Percentiles rank a stretch among this genome's conserved stretches.
phyloP scores from a whole-genome alignment of 1,284 basidiomycete species.

The Phenoliferia sp. region DNA sequence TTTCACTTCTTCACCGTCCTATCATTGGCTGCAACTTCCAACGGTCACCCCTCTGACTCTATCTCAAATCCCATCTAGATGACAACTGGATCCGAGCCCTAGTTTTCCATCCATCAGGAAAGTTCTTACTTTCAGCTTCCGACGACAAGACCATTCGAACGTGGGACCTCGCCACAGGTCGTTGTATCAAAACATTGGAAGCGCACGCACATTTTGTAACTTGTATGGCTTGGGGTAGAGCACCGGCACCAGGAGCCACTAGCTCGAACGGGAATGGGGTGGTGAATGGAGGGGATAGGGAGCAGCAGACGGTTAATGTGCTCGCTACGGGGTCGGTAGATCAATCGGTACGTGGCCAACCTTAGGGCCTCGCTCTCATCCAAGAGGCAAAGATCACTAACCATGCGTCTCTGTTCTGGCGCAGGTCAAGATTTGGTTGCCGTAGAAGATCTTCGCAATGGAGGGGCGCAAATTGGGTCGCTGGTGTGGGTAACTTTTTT shows the following conservation, averaged over 20 bases:
- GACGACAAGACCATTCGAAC: slow-evolving; percentile 87
- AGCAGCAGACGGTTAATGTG: slow-evolving; percentile 58
- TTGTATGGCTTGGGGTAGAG: slow-evolving; percentile 73
- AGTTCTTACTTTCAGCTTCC: slow-evolving; percentile 76
- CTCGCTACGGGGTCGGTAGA: slow-evolving; percentile 76
- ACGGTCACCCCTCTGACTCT: slow-evolving; percentile 41
- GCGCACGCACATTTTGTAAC: slow-evolving; percentile 82
- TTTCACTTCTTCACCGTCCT: background rate
- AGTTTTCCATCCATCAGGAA: slow-evolving; percentile 79
- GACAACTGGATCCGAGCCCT: slow-evolving; percentile 81
- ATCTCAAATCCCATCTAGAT: slow-evolving; percentile 73
- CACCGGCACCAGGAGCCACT: slow-evolving; percentile 44
- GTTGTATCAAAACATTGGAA: slow-evolving; percentile 75
- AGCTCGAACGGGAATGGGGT: slow-evolving; percentile 47
- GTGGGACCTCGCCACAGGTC: slow-evolving; percentile 77
- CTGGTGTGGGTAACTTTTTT: too few species aligned
- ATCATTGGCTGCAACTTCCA: background rate
- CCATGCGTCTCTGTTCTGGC: background rate
- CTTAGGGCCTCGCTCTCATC: background rate
- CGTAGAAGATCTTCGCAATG: slow-evolving; percentile 6
- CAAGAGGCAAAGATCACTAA: background rate
- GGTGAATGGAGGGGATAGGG: slow-evolving; percentile 41
- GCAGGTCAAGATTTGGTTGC: slow-evolving; percentile 16
- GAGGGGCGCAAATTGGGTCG: too few species aligned
- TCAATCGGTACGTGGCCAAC: slow-evolving; percentile 44